Evolutionary conservation across 441 rosid species (phyloP).

Genomic region (Capsella rubella): DNA sequence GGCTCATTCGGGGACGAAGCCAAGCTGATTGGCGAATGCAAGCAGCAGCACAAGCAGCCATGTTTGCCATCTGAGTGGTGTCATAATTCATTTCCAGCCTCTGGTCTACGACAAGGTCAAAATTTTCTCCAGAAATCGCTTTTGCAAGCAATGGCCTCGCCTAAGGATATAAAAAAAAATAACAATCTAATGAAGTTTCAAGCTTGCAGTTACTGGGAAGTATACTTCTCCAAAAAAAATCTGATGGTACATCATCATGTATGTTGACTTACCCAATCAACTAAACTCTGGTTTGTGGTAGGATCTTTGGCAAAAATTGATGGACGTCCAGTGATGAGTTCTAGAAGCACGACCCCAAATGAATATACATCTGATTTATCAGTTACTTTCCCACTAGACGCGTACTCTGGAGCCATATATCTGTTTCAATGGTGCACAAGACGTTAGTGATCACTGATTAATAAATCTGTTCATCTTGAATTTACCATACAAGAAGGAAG

Average conservation of each 20-base stretch:
- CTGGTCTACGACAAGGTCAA: conserved; percentile 52
- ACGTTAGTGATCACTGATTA: not conserved
- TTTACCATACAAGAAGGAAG: not conserved
- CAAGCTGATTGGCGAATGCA: conserved; percentile 60
- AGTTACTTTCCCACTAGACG: conserved; percentile 60
- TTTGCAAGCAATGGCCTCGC: conserved; percentile 57
- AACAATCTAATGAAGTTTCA: conserved; percentile 9
- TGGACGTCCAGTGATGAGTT: conserved; percentile 61
- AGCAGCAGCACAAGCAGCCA: conserved; percentile 60
- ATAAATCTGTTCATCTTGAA: not conserved
- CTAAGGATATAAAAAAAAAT: conserved; percentile 35
- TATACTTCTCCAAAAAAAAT: not conserved
- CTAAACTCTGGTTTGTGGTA: conserved; percentile 48
- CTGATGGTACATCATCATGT: not conserved
- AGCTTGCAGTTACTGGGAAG: not conserved
- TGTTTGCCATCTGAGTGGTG: conserved; percentile 46
- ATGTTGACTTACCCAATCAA: conserved; percentile 55
- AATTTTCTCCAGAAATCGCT: conserved; percentile 46
- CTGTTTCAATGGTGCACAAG: conserved; percentile 35
- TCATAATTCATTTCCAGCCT: conserved; percentile 47
- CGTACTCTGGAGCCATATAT: conserved; percentile 52
- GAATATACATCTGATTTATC: conserved; percentile 67
- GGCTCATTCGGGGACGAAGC: conserved; percentile 66
- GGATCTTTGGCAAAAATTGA: conserved; percentile 46
- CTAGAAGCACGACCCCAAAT: conserved; percentile 61